Evolutionary conservation across 1,139 yeast species (phyloP), one percentile per base, ranked within the genome.

Genomic region (Nakaseomyces kungkrabaensis): DNA sequence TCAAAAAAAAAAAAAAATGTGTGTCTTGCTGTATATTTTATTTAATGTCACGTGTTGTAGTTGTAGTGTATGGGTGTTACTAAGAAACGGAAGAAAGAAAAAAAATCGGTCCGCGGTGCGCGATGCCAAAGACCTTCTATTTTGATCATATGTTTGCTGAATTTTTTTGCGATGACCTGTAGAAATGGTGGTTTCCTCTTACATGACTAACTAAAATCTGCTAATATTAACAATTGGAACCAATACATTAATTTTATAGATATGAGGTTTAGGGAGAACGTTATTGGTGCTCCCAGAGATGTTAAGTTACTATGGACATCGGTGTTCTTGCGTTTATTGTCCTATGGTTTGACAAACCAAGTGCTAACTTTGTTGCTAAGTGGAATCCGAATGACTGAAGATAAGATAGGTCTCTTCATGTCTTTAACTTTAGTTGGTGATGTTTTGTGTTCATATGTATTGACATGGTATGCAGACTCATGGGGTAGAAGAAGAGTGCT

Each of bases 331-430:
- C 73, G 96, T 26, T 75, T 86, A 78, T 70, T 81, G 52, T 83
- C 94, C 1, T 89, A 82, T 65, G 96, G 96, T 3, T 71, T 85
- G 53, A 83, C 94, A 10, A 86, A 88, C 59, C 90, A 88, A 68
- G 82, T 89, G 5, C 69, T 89, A 46, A 84, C 92, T 0, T 72
- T 86, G 13, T 87, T 81, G 58, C 72, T 89, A 47, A 76, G 76
- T 50, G 72, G 75, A 4, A 65, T 85, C 5, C 77, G 75, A 2
- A 72, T 85, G 45, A 59, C 77, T 0, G 88, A 85, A 51, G 63
- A 76, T 1, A 65, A 72, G 38, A 84, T 85, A 46, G 97, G 97
- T 2, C 53, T 78, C 36, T 89, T 89, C 64, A 88, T 89, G 96
- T 78, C 95, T 0, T 68, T 82, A 50, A 88, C 96, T 0, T 70